Base-by-base conservation (phyloP, 2,329 filamentous ascomycete genomes). In the Erysiphe pulchra region DNA sequence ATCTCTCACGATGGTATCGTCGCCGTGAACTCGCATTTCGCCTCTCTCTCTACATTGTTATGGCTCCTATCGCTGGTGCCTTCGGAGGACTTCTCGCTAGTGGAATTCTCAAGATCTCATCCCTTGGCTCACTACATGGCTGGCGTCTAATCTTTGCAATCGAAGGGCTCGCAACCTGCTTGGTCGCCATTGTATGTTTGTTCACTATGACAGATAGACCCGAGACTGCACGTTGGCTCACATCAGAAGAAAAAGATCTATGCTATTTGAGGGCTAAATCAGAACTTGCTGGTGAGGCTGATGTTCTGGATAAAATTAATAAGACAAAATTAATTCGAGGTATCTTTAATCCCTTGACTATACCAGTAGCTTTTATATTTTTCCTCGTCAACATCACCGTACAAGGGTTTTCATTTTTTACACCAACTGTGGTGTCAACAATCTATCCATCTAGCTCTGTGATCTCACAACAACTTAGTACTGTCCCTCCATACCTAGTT, bases 21-120 rank as follows among this genome's bases (percentile, higher is more conserved):
- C 75, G 87, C 48, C 67, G 68, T 40, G 90, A 95, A 62, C 84
- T 86, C 2, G 87, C 95, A 62, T 83, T 84, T 56, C 76, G 90
- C 30, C 94, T 86, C 63, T 81, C 77, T 14, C 86, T 95, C 66
- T 95, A 95, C 68, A 95, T 95, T 66, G 77, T 73, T 55, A 82
- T 71, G 28, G 86, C 81, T 0, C 80, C 77, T 0, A 65, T 87
- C 3, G 81, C 81, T 1, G 81, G 81, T 31, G 81, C 84, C 0
- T 94, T 93, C 54, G 85, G 83, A 39, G 85, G 85, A 2, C 69
- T 94, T 1, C 68, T 94, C 4, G 86, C 86, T 0, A 78, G 75
- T 1, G 86, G 78, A 0, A 92, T 94, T 50, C 82, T 82, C n/a
- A 82, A 90, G 56, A 86, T 93, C 81, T 71, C 84, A 51, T 71